Percentiles rank a stretch among this genome's conserved stretches.
phyloP scores from a whole-genome alignment of 1,284 basidiomycete species.

The Tylopilus sp. region DNA sequence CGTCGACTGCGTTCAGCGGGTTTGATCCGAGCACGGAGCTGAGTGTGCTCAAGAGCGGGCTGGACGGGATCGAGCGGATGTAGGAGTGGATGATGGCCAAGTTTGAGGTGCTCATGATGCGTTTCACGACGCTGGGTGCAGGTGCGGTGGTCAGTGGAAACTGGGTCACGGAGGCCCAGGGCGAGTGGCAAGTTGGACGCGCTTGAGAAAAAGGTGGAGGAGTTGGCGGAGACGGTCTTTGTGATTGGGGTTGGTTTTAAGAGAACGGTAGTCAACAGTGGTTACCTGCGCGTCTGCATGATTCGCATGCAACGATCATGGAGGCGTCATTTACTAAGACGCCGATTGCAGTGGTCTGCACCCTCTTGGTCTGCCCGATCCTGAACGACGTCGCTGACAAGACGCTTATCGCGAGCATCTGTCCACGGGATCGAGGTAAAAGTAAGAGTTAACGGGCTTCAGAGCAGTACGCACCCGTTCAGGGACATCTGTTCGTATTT shows the following conservation, averaged over 20 bases:
- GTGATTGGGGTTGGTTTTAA: neutral
- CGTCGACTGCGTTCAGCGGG: constrained; percentile 21
- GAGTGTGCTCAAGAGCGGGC: constrained; percentile 8
- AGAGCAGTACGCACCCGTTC: constrained; percentile 31
- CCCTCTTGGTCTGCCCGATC: too few species aligned
- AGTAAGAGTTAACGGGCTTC: too few species aligned
- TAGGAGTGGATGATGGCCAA: constrained; percentile 26
- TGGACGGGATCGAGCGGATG: constrained; percentile 32
- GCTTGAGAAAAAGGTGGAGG: constrained; percentile 34
- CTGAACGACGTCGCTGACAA: too few species aligned
- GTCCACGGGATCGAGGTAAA: too few species aligned
- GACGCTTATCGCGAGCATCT: too few species aligned
- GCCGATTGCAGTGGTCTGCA: constrained; percentile 11
- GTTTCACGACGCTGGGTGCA: constrained; percentile 12
- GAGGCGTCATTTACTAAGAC: constrained; percentile 25
- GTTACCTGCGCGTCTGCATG: constrained; percentile 30
- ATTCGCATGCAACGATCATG: constrained; percentile 34
- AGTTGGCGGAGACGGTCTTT: constrained; percentile 26
- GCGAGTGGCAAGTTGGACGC: constrained; percentile 23
- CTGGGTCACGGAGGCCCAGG: too few species aligned
- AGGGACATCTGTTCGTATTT: constrained; percentile 30
- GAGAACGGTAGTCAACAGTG: constrained; percentile 23
- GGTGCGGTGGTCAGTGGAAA: neutral
- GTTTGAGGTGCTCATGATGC: constrained; percentile 24
- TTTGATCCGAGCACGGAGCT: constrained; percentile 23